Percentiles rank a stretch among this genome's conserved stretches.
Evolutionary conservation across 371 early-diverging fungal genomes (phyloP).

Genomic region (Zopfochytrium polystomum): DNA sequence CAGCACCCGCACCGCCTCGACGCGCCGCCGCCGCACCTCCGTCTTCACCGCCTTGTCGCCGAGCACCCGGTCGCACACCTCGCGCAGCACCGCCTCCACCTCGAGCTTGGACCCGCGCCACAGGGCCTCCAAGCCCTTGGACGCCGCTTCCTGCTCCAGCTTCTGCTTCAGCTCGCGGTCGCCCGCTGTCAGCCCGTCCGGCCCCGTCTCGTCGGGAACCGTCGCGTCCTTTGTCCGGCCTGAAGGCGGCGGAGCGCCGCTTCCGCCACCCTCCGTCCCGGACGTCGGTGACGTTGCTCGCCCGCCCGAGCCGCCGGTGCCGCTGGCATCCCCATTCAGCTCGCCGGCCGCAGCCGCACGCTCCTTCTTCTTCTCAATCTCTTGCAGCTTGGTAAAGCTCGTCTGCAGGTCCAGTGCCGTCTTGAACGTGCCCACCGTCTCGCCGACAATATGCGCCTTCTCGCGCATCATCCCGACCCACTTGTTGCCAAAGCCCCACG

Average conservation of each 20-base stretch:
- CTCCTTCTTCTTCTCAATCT: conserved; percentile 72
- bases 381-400: conserved; percentile 77
- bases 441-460: conserved; percentile 74
- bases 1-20: conserved; percentile 40
- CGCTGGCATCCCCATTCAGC: conserved; percentile 30
- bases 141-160: conserved; percentile 44
- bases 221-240: background rate
- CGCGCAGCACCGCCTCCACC: conserved; percentile 86
- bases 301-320: conserved; percentile 56
- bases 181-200: conserved; percentile 22
- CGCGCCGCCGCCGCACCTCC: conserved; percentile 52
- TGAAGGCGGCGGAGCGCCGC: background rate
- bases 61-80: conserved; percentile 79
- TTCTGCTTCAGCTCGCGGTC: conserved; percentile 30
- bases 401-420: conserved; percentile 88
- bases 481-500: conserved; percentile 42
- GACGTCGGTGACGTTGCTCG: background rate
- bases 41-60: conserved; percentile 11
- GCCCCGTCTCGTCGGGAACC: conserved; percentile 13
- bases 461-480: conserved; percentile 38
- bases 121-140: conserved; percentile 80
- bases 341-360: conserved; percentile 12
- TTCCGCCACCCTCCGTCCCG: background rate
- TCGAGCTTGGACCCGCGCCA: conserved; percentile 94
- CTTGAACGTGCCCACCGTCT: conserved; percentile 83